Base-by-base conservation (phyloP, 495 filamentous ascomycete genomes). In the Articulospora tetracladia region DNA sequence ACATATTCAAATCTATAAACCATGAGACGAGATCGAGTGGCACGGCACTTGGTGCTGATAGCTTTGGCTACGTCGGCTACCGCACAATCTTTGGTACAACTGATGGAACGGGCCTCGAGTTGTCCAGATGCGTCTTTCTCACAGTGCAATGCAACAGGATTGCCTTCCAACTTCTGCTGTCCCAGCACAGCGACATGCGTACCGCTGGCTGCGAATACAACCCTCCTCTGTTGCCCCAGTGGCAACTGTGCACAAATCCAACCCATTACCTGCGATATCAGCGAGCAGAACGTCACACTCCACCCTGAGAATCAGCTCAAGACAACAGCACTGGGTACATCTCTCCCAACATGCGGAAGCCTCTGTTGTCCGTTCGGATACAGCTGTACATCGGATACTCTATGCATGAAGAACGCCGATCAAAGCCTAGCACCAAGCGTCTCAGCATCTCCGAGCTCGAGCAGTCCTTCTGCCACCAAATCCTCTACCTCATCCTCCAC, bases 111-210 rank as follows among this genome's bases (percentile, higher is more conserved):
- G 22, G 49, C 41, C 19, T 63, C 63, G 13, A 74, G 72, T 10
- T 87, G 84, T 61, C 74, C 80, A 0, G 70, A 66, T 27, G 60
- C 74, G 1, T 53, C 53, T 27, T 83, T 79, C 58, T 58, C 65
- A 20, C 72, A 72, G 57, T 93, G 90, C 68, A 70, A 76, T 1
- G 68, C 73, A 23, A 51, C 74, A 7, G 76, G 75, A 10, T 76
- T 93, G 17, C 88, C 90, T 1, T 73, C 76, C 39, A 75, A 83
- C 68, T 96, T 95, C 76, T 95, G 91, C 76, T 97, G 92, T 70
- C 74, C 83, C 8, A 64, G 76, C 19, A 73, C 69, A 2, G 73
- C 82, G n/a, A 82, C 71, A 22, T 97, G 92, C 68, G 69, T 86
- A 39, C 64, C 76, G 27, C 75, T 94, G 30, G 89, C 91, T 58